These are phyloP conservation scores for Fusarium keratoplasticum DNA, from an alignment of 2,329 filamentous ascomycete genomes.

Conservation along the genomic window DNA sequence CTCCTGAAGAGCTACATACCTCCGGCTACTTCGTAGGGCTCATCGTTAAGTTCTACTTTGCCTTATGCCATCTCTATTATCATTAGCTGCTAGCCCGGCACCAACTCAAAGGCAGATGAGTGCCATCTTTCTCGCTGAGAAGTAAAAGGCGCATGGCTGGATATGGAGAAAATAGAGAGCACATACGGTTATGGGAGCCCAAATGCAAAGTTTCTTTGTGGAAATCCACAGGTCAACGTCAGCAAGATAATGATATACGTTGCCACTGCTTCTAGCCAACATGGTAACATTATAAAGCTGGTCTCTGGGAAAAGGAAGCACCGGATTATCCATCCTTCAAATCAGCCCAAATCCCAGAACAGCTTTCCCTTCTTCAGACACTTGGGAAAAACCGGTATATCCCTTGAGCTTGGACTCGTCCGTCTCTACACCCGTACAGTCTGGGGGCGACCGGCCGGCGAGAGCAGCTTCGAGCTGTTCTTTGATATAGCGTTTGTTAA, in stretches of 20 bases:
- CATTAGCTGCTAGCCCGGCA: neutral
- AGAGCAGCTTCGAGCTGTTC: constrained; percentile 23
- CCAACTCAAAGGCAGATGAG: neutral
- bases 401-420: constrained; percentile 15
- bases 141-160: neutral
- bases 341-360: constrained; percentile 10
- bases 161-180: neutral
- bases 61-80: neutral
- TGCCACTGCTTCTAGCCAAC: neutral
- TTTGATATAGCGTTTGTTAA: constrained; percentile 38
- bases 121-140: neutral
- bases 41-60: neutral
- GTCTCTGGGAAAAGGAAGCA: neutral
- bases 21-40: neutral
- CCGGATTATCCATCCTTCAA: neutral
- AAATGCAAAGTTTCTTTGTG: neutral
- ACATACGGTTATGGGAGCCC: neutral
- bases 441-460: constrained; percentile 8
- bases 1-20: neutral
- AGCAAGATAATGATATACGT: neutral
- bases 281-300: neutral
- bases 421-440: constrained; percentile 1
- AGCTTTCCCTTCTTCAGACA: constrained; percentile 10
- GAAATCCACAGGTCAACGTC: neutral
- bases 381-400: constrained; percentile 1